These are phyloP conservation scores for Cadophora malorum DNA, from an alignment of 2,329 filamentous ascomycete species.

Conservation along the genomic window DNA sequence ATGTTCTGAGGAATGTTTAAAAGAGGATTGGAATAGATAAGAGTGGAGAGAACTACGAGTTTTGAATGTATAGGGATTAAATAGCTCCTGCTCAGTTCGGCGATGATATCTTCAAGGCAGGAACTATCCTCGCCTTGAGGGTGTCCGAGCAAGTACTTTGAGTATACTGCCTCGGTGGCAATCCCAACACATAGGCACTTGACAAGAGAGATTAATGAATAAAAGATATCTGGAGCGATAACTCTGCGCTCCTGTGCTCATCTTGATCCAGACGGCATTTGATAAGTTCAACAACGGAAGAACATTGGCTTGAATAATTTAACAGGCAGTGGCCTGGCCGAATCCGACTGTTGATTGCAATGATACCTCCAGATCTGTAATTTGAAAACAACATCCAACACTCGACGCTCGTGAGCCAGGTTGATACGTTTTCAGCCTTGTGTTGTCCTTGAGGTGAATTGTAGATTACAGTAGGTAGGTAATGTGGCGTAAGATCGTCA, in stretches of 20 bases:
- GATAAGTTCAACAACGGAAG: too few species aligned
- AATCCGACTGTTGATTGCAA: too few species aligned
- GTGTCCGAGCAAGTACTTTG: too few species aligned
- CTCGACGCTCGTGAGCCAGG: background rate
- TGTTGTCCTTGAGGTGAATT: background rate
- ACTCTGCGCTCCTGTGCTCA: too few species aligned
- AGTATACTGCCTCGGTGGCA: too few species aligned
- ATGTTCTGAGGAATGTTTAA: slow-evolving; percentile 20
- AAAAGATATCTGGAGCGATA: too few species aligned
- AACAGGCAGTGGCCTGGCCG: too few species aligned
- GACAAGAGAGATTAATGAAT: too few species aligned
- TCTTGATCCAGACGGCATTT: too few species aligned
- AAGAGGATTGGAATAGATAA: background rate
- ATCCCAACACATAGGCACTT: too few species aligned
- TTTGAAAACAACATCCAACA: background rate
- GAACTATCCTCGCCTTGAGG: background rate
- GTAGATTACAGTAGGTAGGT: background rate
- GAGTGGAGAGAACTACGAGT: background rate
- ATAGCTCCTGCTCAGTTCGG: background rate
- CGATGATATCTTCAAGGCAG: background rate
- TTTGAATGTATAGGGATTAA: background rate
- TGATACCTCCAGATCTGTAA: too few species aligned
- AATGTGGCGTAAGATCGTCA: slow-evolving; percentile 1
- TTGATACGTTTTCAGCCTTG: background rate
- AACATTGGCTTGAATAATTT: background rate